Conservation (phyloP, 1,284 basidiomycete genomes). For the Trametes hirsuta region DNA sequence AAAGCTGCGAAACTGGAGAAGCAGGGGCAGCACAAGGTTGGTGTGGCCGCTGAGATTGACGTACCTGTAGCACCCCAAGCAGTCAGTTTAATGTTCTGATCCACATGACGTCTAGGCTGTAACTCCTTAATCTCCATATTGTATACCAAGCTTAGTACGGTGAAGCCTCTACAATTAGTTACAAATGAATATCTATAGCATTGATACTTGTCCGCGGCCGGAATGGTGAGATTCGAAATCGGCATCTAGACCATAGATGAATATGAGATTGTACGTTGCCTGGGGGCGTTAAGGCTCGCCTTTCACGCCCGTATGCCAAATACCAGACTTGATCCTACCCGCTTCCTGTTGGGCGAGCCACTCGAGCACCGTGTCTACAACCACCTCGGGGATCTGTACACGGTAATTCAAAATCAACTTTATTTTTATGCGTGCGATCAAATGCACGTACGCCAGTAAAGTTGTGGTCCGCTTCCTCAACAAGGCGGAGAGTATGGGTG, state of each 20-base stretch:
- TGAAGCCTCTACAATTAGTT: too few relatives aligned
- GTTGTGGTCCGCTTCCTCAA: conserved; percentile 78
- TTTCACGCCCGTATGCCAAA: not conserved
- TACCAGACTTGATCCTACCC: not conserved
- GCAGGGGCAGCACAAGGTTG: not conserved
- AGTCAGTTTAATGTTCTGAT: not conserved
- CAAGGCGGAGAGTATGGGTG: conserved; percentile 65
- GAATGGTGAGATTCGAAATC: not conserved
- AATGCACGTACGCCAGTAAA: conserved; percentile 54
- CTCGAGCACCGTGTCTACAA: not conserved
- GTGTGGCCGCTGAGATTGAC: not conserved
- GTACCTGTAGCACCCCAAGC: not conserved
- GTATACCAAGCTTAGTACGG: too few relatives aligned
- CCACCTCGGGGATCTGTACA: not conserved
- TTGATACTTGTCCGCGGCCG: too few relatives aligned
- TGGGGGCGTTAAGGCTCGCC: not conserved
- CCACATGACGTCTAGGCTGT: too few relatives aligned
- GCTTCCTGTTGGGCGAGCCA: not conserved
- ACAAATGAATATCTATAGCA: too few relatives aligned
- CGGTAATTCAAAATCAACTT: not conserved
- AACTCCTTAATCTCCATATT: not conserved
- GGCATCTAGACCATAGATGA: not conserved
- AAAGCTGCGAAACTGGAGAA: conserved; percentile 23
- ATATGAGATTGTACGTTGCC: not conserved
- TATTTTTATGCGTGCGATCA: not conserved